Evolutionary conservation across 768 basidiomycete genomes (phyloP).

Genomic region (Boletus edulis): DNA sequence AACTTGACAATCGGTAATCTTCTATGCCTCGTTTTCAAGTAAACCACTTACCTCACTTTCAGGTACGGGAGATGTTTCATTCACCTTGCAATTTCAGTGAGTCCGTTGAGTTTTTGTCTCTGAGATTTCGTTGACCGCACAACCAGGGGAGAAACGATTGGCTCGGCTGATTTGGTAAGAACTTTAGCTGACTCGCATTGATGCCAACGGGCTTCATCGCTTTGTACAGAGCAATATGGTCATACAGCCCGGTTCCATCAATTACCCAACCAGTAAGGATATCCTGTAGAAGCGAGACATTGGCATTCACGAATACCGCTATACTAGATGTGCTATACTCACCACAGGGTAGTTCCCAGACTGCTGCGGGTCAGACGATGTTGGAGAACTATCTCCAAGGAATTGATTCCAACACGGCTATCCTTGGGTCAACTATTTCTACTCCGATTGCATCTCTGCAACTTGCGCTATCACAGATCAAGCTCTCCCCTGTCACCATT

Average conservation of each 20-base stretch:
- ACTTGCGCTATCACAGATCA: constrained; percentile 57
- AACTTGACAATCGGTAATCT: constrained; percentile 38
- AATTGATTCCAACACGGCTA: constrained; percentile 50
- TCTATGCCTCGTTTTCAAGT: not conserved
- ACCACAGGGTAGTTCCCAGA: constrained; percentile 48
- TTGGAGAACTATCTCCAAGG: constrained; percentile 73
- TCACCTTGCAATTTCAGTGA: constrained; percentile 55
- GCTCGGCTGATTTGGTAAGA: constrained; percentile 55
- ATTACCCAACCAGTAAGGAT: constrained; percentile 51
- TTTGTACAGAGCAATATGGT: constrained; percentile 46
- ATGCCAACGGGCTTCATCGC: not conserved
- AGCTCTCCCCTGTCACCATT: constrained; percentile 58
- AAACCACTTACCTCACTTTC: constrained; percentile 41
- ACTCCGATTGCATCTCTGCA: constrained; percentile 63
- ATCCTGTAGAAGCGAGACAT: not conserved
- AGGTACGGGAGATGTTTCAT: constrained; percentile 62
- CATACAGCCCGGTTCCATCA: constrained; percentile 56
- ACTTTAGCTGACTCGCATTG: not conserved
- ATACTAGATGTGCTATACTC: constrained; percentile 56
- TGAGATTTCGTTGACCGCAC: not conserved
- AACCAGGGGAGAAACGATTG: constrained; percentile 50
- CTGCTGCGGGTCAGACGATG: constrained; percentile 51
- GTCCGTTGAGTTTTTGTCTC: constrained; percentile 12
- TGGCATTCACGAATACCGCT: constrained; percentile 2
- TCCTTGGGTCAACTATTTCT: constrained; percentile 52